phyloP scores from a whole-genome alignment of 345 rosid species.

The Theobroma cacao region DNA sequence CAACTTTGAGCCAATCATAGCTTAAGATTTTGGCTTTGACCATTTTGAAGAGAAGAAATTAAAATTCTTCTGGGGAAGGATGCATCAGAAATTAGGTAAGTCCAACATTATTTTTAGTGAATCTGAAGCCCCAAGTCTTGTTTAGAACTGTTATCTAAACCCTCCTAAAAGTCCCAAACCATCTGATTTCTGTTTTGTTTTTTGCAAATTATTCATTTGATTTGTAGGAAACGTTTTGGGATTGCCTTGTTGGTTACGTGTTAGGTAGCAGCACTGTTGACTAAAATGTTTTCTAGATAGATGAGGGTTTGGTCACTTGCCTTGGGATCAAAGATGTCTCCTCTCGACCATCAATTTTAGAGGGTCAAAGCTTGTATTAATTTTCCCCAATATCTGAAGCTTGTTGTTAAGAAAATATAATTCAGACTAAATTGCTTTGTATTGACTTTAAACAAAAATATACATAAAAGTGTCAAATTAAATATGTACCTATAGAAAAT shows the following conservation, averaged over 20 bases:
- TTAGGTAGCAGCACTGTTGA: conserved; percentile 28
- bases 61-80: not conserved
- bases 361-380: too few relatives aligned
- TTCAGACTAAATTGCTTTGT: too few relatives aligned
- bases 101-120: not conserved
- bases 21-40: too few relatives aligned
- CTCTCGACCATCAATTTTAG: too few relatives aligned
- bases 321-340: conserved; percentile 1
- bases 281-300: not conserved
- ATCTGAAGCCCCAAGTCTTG: not conserved
- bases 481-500: too few relatives aligned
- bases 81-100: not conserved
- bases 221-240: conserved; percentile 11
- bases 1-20: too few relatives aligned
- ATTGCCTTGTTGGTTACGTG: conserved; percentile 14
- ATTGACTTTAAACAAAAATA: too few relatives aligned
- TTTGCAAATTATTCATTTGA: not conserved
- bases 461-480: too few relatives aligned
- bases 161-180: not conserved
- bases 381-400: too few relatives aligned
- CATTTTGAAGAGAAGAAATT: too few relatives aligned
- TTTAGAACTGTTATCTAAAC: not conserved
- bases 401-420: too few relatives aligned
- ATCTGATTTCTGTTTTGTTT: not conserved
- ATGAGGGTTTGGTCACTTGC: conserved; percentile 20